phyloP scores from a whole-genome alignment of 352 stramenopile genomes.

The Thalassiosira allenii region DNA sequence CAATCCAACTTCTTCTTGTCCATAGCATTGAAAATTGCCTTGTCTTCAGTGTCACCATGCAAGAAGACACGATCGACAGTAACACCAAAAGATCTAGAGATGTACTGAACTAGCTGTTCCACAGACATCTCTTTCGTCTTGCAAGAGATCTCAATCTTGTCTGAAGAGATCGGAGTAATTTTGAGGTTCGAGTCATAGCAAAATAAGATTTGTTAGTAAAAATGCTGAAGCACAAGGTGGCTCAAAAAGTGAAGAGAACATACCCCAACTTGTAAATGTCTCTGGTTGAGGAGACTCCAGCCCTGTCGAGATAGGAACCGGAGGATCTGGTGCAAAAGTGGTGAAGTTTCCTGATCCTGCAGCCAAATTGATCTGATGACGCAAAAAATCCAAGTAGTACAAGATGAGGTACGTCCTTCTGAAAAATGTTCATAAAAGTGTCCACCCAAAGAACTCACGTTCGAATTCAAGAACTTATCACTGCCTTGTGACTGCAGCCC shows the following conservation, averaged over 20 bases:
- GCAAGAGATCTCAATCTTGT: constrained; percentile 68
- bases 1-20: constrained; percentile 74
- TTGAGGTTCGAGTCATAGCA: no score
- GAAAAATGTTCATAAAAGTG: no score
- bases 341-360: constrained; percentile 70
- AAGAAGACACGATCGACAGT: constrained; percentile 70
- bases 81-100: constrained; percentile 64
- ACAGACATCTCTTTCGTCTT: constrained; percentile 69
- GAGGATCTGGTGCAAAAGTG: constrained; percentile 68
- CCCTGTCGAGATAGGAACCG: constrained; percentile 58
- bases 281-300: constrained; percentile 55
- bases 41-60: constrained; percentile 61
- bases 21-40: constrained; percentile 62
- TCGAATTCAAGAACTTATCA: constrained; percentile 75
- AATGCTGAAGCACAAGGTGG: no score
- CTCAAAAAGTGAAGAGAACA: no score
- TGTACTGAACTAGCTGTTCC: constrained; percentile 61
- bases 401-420: no score
- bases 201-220: no score
- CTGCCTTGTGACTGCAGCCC: constrained; percentile 67
- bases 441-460: constrained; percentile 2
- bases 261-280: constrained; percentile 67
- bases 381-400: not conserved
- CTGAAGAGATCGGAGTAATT: no score
- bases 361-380: constrained; percentile 60